Evolutionary conservation across 192 early-diverging fungal species (phyloP), one percentile per base, ranked within the genome.

Genomic region (Physocladia obscura): DNA sequence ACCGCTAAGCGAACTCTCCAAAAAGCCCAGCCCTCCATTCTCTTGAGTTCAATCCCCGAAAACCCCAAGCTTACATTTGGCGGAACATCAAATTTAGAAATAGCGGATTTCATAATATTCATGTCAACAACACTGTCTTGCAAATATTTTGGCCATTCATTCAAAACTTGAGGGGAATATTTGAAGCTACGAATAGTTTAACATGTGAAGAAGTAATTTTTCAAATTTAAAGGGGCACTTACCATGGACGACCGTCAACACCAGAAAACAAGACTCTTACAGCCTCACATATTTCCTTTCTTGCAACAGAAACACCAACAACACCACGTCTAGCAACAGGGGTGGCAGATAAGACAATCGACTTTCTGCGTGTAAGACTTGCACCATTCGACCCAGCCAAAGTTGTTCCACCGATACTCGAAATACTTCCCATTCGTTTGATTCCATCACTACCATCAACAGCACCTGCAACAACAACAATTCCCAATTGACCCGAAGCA

Each of bases 221-320:
- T 47, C 44, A 8, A 8, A 47, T 47, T 13, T 13, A 47, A 47
- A 47, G n/a, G 44, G n/a, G 11, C 8, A 35, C 67, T 38, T 76
- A 88, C 85, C 87, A 87, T 51, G 85, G 79, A 44, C 81, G 78
- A 1, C 83, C 83, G 37, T 84, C 79, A 24, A 59, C 57, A 15
- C 79, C 76, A 17, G 82, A 84, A 62, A 87, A 88, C 27, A 79
- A 76, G 72, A 87, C 72, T 6, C 83, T 86, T 2, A 73, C 75
- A 2, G 26, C 67, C 61, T 38, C 84, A 56, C 62, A 71, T 54
- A 27, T 72, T 71, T 37, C 65, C 6, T 59, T 59, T 24, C 34
- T 59, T 59, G 26, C 30, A 19, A n/a, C 57, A 2, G 34, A 13
- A 8, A 44, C 29, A 36, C 3, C 62, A 26, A 68, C 13, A 26